These are phyloP conservation scores for Collybia sp. DNA, from an alignment of 768 basidiomycete genomes.

Conservation along the genomic window DNA sequence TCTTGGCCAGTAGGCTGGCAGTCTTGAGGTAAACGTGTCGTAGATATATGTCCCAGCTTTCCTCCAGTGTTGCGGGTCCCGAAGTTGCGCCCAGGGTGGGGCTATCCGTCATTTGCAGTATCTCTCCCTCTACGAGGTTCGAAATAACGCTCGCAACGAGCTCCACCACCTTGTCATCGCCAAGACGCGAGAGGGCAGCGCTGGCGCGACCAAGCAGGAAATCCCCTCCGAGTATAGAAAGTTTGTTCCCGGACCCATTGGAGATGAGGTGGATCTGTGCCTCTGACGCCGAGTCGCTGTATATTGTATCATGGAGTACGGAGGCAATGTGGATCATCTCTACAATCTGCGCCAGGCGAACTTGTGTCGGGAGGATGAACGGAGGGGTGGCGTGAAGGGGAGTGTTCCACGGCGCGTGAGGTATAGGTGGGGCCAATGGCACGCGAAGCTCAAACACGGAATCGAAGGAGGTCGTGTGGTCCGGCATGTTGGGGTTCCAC, in stretches of 20 bases:
- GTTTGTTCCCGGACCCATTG: slow-evolving; percentile 82
- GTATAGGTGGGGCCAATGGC: slow-evolving; percentile 17
- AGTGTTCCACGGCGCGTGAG: slow-evolving; percentile 4
- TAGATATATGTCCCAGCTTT: slow-evolving; percentile 75
- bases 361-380: slow-evolving; percentile 77
- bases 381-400: slow-evolving; percentile 24
- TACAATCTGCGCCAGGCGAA: slow-evolving; percentile 90
- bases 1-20: slow-evolving; percentile 88
- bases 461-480: slow-evolving; percentile 66
- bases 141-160: slow-evolving; percentile 88
- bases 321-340: slow-evolving; percentile 99
- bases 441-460: slow-evolving; percentile 46
- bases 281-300: slow-evolving; percentile 63
- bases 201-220: slow-evolving; percentile 91
- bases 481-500: slow-evolving; percentile 85
- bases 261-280: slow-evolving; percentile 60
- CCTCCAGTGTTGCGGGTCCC: slow-evolving; percentile 26
- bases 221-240: slow-evolving; percentile 91
- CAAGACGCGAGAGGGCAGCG: slow-evolving; percentile 82
- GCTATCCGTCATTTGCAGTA: slow-evolving; percentile 67
- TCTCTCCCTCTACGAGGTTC: slow-evolving; percentile 96
- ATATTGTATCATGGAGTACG: slow-evolving; percentile 88
- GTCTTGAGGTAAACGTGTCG: slow-evolving; percentile 73
- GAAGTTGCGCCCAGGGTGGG: slow-evolving; percentile 26
- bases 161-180: slow-evolving; percentile 88